Percentiles rank a stretch among this genome's conserved stretches.
Conservation (phyloP, 2,329 filamentous ascomycete species). For the Colletotrichum musae region DNA sequence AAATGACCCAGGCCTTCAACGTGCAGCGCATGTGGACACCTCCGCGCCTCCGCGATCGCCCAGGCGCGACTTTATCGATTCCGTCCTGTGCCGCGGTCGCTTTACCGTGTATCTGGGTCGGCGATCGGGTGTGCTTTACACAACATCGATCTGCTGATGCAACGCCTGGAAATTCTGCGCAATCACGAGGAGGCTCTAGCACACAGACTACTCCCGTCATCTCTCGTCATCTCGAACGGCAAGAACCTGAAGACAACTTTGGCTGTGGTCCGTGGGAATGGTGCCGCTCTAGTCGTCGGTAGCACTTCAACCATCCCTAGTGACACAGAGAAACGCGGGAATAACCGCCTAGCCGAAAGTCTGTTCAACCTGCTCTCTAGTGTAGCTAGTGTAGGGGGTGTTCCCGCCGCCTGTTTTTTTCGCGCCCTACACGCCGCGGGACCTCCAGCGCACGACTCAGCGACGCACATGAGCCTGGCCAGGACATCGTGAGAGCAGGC, state of each 20-base stretch:
- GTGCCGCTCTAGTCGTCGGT: background rate
- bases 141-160: constrained; percentile 17
- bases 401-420: background rate
- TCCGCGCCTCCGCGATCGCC: constrained; percentile 31
- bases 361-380: constrained; percentile 13
- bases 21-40: constrained; percentile 25
- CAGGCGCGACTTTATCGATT: constrained; percentile 30
- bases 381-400: constrained; percentile 19
- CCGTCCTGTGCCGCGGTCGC: constrained; percentile 10
- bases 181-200: background rate
- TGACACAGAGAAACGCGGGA: constrained; percentile 13
- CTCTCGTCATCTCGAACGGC: background rate
- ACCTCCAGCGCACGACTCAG: constrained; percentile 1
- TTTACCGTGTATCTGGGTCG: constrained; percentile 35
- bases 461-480: background rate
- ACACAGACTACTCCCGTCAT: background rate
- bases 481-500: background rate
- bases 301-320: background rate
- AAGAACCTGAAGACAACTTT: background rate
- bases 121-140: constrained; percentile 22
- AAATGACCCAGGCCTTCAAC: background rate
- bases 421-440: constrained; percentile 1
- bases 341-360: constrained; percentile 35
- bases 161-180: background rate
- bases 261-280: background rate